Percentiles rank a stretch among this genome's conserved stretches.
Conservation (phyloP, 2,329 filamentous ascomycete genomes). For the Microdochium paspali region DNA sequence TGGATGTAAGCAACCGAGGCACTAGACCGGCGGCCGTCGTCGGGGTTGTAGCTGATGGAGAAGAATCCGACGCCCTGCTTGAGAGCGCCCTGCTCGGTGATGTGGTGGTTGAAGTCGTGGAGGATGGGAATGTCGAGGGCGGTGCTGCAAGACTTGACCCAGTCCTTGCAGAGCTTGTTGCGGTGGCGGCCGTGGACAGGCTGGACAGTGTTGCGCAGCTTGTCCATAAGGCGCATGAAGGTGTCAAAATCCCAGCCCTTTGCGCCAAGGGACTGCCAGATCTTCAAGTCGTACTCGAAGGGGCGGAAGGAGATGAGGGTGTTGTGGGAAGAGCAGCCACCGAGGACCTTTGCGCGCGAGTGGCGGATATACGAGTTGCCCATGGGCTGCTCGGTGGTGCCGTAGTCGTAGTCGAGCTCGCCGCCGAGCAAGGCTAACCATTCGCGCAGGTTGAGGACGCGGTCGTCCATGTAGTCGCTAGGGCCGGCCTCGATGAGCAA, state of each 20-base stretch:
- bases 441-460: conserved; percentile 77
- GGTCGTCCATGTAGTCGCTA: conserved; percentile 80
- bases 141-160: conserved; percentile 71
- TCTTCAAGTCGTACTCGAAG: conserved; percentile 78
- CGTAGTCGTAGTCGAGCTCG: conserved; percentile 86
- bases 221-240: conserved; percentile 73
- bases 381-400: conserved; percentile 80
- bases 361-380: conserved; percentile 87
- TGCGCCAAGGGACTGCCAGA: conserved; percentile 76
- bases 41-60: conserved; percentile 84
- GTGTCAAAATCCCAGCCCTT: conserved; percentile 80
- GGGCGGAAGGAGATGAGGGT: conserved; percentile 88
- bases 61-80: conserved; percentile 80
- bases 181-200: conserved; percentile 77
- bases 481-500: conserved; percentile 83
- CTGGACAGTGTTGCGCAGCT: conserved; percentile 82
- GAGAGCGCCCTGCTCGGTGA: conserved; percentile 62
- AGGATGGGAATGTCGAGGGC: conserved; percentile 75
- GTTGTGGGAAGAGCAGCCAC: conserved; percentile 90
- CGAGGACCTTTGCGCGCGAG: conserved; percentile 84
- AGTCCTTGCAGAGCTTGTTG: conserved; percentile 87
- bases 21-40: conserved; percentile 74
- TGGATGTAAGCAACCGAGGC: conserved; percentile 90
- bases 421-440: conserved; percentile 80
- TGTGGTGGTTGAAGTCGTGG: conserved; percentile 79